A percentile compares a stretch with the other conserved stretches of the same genome.
Evolutionary conservation across 2,329 filamentous ascomycete genomes (phyloP).

Genomic region (Blumeria graminis): DNA sequence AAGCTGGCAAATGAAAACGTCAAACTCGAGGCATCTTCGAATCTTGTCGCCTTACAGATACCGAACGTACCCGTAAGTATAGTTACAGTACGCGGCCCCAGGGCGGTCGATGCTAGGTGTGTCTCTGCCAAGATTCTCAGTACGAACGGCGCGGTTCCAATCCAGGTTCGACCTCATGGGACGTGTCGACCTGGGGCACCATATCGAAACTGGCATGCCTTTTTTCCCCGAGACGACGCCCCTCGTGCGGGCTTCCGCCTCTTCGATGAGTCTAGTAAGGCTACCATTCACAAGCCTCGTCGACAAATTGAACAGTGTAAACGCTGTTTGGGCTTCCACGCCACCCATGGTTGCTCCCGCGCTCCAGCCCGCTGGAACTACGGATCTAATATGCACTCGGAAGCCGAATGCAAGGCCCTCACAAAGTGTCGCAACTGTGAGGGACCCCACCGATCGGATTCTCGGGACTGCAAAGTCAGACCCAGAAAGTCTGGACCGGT

Average conservation of each 20-base stretch:
- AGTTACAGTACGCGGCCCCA: no score
- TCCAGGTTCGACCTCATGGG: neutral
- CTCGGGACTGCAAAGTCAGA: neutral
- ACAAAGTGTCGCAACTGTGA: neutral
- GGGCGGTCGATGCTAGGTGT: no score
- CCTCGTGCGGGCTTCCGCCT: neutral
- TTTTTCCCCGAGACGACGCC: neutral
- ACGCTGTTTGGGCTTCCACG: neutral
- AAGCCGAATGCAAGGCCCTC: neutral
- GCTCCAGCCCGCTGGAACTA: neutral
- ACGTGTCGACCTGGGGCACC: neutral
- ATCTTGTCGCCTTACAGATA: no score
- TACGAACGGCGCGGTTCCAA: no score
- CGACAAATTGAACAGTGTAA: neutral
- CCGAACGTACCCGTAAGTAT: no score
- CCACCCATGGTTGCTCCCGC: neutral
- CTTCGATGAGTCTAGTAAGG: neutral
- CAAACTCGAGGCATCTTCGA: no score
- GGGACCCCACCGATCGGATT: neutral
- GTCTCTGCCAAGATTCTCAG: no score
- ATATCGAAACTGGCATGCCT: neutral
- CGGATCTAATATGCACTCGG: neutral
- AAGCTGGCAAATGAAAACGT: no score
- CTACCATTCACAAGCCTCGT: neutral
- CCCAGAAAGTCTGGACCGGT: neutral